Conservation (phyloP, 495 filamentous ascomycete species). For the Xylaria intraflava region DNA sequence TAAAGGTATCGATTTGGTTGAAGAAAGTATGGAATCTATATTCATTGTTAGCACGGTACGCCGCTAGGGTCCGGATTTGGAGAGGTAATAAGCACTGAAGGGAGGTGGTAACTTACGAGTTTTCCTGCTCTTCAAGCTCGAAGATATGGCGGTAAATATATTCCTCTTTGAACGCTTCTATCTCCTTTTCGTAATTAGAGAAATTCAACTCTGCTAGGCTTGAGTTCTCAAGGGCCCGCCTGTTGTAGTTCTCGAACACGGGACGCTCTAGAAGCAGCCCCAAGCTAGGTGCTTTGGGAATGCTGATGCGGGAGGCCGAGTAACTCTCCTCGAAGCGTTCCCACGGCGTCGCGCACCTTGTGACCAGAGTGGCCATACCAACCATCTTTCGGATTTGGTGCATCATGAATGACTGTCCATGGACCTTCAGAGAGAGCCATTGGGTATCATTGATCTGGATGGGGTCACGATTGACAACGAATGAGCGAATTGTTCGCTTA, state of each 20-base stretch:
- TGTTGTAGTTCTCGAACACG: constrained; percentile 83
- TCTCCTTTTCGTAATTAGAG: constrained; percentile 63
- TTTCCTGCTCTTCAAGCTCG: constrained; percentile 72
- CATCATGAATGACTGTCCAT: constrained; percentile 99
- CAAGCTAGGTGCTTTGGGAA: constrained; percentile 87
- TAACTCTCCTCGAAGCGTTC: constrained; percentile 64
- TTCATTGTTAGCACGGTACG: background rate
- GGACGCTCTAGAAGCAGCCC: constrained; percentile 85
- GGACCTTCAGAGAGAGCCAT: constrained; percentile 92
- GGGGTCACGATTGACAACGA: constrained; percentile 62
- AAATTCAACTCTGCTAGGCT: constrained; percentile 67
- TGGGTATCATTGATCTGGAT: constrained; percentile 83
- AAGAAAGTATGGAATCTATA: constrained; percentile 72
- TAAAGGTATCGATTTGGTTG: constrained; percentile 75
- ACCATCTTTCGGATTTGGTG: constrained; percentile 99
- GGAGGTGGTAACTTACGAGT: constrained; percentile 58
- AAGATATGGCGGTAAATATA: constrained; percentile 93
- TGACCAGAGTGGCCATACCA: constrained; percentile 76
- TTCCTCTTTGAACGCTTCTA: constrained; percentile 82
- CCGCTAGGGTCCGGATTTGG: background rate
- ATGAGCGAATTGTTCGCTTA: constrained; percentile 83
- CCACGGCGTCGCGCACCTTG: constrained; percentile 68
- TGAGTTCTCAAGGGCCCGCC: constrained; percentile 45
- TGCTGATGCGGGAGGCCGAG: constrained; percentile 58
- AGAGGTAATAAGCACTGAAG: background rate